Evolutionary conservation across 352 stramenopile genomes (phyloP), one percentile per base, ranked within the genome.

Genomic region (Peronospora belbahrii): DNA sequence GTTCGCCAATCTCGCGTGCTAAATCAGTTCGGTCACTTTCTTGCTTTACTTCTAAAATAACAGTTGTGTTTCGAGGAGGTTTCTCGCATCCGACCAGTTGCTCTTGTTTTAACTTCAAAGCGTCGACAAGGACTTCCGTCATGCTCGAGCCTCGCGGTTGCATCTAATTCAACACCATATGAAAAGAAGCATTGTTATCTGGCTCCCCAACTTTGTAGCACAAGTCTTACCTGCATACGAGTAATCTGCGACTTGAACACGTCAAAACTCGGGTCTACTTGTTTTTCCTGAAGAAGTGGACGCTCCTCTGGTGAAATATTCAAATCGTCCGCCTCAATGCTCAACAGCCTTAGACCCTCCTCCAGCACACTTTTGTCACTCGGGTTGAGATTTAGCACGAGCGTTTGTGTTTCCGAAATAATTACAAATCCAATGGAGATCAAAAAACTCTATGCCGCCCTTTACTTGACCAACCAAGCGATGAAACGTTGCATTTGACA

Each of bases 161-260:
- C 44, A 84, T 85, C 69, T 90, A 39, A 67, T 19, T 33, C 18
- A 4, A 50, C 25, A 42, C 17, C 3, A 46, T 18, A 23, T 9
- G 32, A 1, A 13, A 42, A 38, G 34, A 13, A 23, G 15, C 2
- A 10, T 42, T 37, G 6, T 5, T 28, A 36, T 6, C 23, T 33
- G 7, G 22, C 8, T 14, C n/a, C n/a, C n/a, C 38, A 34, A 7
- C 20, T 14, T 3, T 28, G 38, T 28, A 38, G 1, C 14, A 36
- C 27, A 13, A 40, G 10, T 48, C 42, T 20, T 51, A 84, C 76
- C 68, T 87, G 74, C 49, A 87, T 70, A 14, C 83, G 74, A 6
- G 77, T 91, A 55, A 94, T 94, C 39, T 89, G 74, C 1, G 83
- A 48, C 54, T 89, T 85, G 65, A 78, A 94, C 10, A 85, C 74